Evolutionary conservation across 2,329 filamentous ascomycete species (phyloP).

Genomic region (Colletotrichum brevisporum): DNA sequence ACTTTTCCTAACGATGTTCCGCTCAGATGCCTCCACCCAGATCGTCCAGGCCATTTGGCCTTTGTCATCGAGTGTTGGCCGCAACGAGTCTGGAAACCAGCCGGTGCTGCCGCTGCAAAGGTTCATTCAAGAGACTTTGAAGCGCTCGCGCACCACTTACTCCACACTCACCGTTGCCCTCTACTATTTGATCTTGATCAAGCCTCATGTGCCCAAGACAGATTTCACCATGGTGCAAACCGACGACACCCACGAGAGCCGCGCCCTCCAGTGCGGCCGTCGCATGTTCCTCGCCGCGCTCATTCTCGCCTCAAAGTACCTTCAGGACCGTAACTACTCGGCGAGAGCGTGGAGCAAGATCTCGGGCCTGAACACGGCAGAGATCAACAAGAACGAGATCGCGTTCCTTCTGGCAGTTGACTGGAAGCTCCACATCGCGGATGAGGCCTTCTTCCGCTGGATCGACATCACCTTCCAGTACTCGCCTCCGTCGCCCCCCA

Average conservation of each 20-base stretch:
- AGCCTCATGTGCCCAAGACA: slow-evolving; percentile 85
- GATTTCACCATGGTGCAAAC: slow-evolving; percentile 91
- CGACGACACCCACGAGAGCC: slow-evolving; percentile 77
- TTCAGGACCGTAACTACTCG: slow-evolving; percentile 98
- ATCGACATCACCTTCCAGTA: slow-evolving; percentile 91
- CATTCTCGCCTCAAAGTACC: slow-evolving; percentile 96
- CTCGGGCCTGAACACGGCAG: slow-evolving; percentile 90
- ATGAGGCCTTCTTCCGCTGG: slow-evolving; percentile 91
- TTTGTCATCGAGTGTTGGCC: slow-evolving; percentile 83
- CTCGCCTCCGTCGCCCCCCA: slow-evolving; percentile 75
- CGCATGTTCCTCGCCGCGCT: slow-evolving; percentile 97
- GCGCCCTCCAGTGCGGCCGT: slow-evolving; percentile 92
- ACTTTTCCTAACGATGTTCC: slow-evolving; percentile 48
- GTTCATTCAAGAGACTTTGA: slow-evolving; percentile 97
- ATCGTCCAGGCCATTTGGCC: slow-evolving; percentile 99
- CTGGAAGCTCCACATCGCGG: slow-evolving; percentile 95
- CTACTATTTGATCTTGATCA: slow-evolving; percentile 96
- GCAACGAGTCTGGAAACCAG: slow-evolving; percentile 79
- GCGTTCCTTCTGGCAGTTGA: slow-evolving; percentile 90
- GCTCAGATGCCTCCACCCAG: slow-evolving; percentile 92
- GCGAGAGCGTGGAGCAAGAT: slow-evolving; percentile 99
- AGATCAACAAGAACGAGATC: slow-evolving; percentile 98
- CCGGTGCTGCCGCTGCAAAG: slow-evolving; percentile 90
- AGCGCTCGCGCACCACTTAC: slow-evolving; percentile 95
- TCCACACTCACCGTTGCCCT: slow-evolving; percentile 96